A percentile compares a stretch with the other conserved stretches of the same genome.
Evolutionary conservation across 768 basidiomycete species (phyloP).

Genomic region (Tylopilus balloui): DNA sequence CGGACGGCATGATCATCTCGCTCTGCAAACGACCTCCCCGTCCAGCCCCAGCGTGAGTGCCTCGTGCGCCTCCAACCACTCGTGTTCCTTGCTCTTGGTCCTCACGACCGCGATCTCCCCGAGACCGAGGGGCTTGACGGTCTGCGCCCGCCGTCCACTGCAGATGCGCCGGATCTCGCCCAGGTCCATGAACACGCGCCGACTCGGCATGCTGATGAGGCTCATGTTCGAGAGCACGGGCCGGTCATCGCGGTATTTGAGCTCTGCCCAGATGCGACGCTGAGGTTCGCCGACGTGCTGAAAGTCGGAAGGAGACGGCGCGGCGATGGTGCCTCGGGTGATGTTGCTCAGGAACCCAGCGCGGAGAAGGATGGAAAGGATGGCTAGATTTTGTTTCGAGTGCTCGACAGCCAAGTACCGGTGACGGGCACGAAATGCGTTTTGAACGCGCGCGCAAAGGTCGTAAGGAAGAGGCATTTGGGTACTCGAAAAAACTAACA

Average conservation of each 20-base stretch:
- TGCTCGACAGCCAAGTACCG: conserved; percentile 72
- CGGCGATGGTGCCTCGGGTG: conserved; percentile 68
- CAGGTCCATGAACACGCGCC: conserved; percentile 69
- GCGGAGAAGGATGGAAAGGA: conserved; percentile 88
- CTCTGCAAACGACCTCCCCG: conserved; percentile 88
- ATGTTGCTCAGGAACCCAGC: conserved; percentile 82
- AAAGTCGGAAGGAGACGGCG: conserved; percentile 65
- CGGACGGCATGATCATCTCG: conserved; percentile 36
- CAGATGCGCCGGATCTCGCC: conserved; percentile 75
- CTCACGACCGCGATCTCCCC: conserved; percentile 89
- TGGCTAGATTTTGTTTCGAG: conserved; percentile 84
- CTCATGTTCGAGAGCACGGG: conserved; percentile 79
- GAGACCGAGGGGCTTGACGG: conserved; percentile 79
- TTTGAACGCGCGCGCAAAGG: conserved; percentile 87
- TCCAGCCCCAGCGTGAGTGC: conserved; percentile 71
- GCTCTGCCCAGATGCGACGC: conserved; percentile 84
- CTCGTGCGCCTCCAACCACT: conserved; percentile 92
- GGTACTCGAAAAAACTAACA: not conserved
- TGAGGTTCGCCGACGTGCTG: conserved; percentile 54
- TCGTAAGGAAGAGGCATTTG: conserved; percentile 66
- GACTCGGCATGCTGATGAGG: conserved; percentile 80
- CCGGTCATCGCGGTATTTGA: conserved; percentile 89
- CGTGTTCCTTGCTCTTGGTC: conserved; percentile 64
- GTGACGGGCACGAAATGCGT: conserved; percentile 87
- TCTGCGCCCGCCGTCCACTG: conserved; percentile 76